These are phyloP conservation scores for Paramyrothecium roridum DNA, from an alignment of 2,329 filamentous ascomycete species.

Conservation along the genomic window DNA sequence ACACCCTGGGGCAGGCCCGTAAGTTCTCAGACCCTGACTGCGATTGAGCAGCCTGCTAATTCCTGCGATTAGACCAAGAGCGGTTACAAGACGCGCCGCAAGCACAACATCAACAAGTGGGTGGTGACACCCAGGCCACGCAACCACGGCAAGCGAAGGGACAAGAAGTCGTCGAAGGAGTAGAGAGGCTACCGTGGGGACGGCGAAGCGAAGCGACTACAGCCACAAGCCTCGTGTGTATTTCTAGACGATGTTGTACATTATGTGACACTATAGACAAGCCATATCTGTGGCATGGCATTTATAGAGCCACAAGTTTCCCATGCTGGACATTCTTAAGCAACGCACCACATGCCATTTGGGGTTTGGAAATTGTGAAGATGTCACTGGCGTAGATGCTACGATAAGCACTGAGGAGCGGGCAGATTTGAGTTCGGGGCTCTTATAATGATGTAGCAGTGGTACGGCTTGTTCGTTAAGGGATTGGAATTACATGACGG, in stretches of 20 bases:
- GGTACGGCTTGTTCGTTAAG: no score
- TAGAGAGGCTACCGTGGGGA: conserved; percentile 8
- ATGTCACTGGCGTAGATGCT: no score
- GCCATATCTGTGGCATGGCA: background rate
- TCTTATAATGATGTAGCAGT: no score
- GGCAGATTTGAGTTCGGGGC: no score
- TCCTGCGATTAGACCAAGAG: conserved; percentile 60
- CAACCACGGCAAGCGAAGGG: conserved; percentile 86
- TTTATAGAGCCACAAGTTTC: conserved; percentile 8
- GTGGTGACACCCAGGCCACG: conserved; percentile 79
- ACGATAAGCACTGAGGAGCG: no score
- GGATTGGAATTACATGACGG: no score
- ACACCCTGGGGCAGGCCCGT: conserved; percentile 96
- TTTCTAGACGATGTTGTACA: conserved; percentile 26
- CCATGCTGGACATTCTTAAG: background rate
- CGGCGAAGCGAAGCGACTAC: conserved; percentile 5
- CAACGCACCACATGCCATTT: no score
- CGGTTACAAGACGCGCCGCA: conserved; percentile 88
- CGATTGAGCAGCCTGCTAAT: conserved; percentile 7
- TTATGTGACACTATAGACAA: conserved; percentile 29
- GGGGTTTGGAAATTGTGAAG: no score
- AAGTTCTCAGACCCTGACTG: conserved; percentile 38
- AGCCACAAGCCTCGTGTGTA: conserved; percentile 22
- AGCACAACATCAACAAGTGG: conserved; percentile 86
- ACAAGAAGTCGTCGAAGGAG: conserved; percentile 46